Conservation (phyloP, 176 grass and related monocot species). For the Oropetium thomaeum region DNA sequence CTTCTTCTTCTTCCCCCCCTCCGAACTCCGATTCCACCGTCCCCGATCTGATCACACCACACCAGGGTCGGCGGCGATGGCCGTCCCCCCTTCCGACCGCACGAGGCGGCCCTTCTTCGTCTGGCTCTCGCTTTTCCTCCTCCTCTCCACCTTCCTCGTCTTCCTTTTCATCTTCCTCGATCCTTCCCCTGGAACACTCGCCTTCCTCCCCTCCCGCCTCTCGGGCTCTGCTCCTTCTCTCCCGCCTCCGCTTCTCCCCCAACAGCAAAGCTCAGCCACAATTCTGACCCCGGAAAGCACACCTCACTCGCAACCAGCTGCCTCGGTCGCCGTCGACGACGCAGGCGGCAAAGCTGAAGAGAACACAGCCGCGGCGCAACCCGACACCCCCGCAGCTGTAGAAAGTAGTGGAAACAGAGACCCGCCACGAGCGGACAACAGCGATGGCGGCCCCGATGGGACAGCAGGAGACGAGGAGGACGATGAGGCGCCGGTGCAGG, state of each 20-base stretch:
- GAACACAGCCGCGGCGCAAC: background rate
- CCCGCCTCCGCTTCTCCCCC: background rate
- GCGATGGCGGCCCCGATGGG: background rate
- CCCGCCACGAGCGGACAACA: background rate
- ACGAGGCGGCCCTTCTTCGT: conserved; percentile 46
- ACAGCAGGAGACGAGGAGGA: background rate
- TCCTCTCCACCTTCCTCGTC: conserved; percentile 42
- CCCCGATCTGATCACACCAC: background rate
- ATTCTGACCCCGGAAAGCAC: background rate
- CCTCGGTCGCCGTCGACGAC: background rate
- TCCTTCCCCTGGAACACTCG: conserved; percentile 15
- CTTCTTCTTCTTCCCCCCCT: background rate
- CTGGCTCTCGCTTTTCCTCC: conserved; percentile 43
- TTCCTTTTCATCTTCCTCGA: conserved; percentile 43
- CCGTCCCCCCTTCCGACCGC: conserved; percentile 37
- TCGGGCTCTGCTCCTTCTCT: background rate
- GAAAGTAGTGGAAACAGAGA: background rate
- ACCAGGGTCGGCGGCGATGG: conserved; percentile 6
- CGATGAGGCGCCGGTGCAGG: conserved; percentile 31
- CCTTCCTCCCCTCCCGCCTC: conserved; percentile 30
- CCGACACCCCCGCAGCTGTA: background rate
- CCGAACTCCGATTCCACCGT: background rate
- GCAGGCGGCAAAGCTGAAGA: background rate
- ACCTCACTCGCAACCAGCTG: background rate
- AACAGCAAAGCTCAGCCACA: background rate